Base-by-base conservation (phyloP, 768 basidiomycete species). In the Russula sp. region DNA sequence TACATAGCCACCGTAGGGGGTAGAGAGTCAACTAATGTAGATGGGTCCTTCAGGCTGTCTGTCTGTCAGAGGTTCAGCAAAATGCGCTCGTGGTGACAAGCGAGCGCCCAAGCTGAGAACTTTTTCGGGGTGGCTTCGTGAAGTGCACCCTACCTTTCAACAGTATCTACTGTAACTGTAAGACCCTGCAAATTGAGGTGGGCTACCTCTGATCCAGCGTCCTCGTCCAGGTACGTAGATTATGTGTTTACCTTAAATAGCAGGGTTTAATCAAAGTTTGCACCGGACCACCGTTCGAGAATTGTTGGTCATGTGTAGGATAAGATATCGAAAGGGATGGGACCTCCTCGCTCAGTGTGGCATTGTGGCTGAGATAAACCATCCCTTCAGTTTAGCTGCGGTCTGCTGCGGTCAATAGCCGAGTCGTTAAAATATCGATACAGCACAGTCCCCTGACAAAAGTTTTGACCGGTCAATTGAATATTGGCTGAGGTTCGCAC, bases 221-320 rank as follows among this genome's bases (percentile, higher is more conserved):
- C 11, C 4, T 20, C 13, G 27, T 27, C 27, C 10, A 10, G 44
- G 20, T 9, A 13, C 11, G 2, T 11, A 40, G 39, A 40, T 27
- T 27, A 40, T 10, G 39, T 13, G 39, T 10, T 40, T 40, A 10
- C 42, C 42, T 34, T 27, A 14, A 55, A 49, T 20, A 34, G 18
- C 16, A 16, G 18, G 42, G 48, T 34, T 63, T 55, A 18, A 59
- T 59, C 37, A 31, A 49, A 1, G 56, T 32, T 39, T n/a, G 20
- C 32, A 47, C 3, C 11, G 44, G 16, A 47, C 34, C 57, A 42
- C 52, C 53, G 20, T 8, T 14, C 57, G 35, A 34, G 62, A 59
- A 45, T 59, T 40, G 50, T 55, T 57, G 57, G 57, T 63, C 57
- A 52, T 59, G 57, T 63, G 57, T 45, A 54, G 31, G 32, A 42